Conservation (phyloP, 148 eudicot genomes). For the Chenopodium berlandieri region DNA sequence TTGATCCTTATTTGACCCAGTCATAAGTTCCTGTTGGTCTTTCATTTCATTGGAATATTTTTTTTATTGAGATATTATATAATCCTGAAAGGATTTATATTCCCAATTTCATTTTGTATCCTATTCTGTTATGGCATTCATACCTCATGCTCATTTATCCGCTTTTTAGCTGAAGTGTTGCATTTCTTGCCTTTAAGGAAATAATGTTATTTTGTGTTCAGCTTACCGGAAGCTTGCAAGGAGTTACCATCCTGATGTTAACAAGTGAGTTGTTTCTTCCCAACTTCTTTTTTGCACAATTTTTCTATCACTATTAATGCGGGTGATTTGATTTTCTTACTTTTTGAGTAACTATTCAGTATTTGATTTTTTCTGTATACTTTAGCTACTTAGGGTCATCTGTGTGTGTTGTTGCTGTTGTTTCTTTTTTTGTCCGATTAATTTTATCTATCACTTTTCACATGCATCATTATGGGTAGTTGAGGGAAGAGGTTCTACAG, state of each 20-base stretch:
- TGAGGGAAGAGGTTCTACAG: background rate
- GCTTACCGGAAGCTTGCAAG: constrained; percentile 98
- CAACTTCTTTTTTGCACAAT: background rate
- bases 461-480: background rate
- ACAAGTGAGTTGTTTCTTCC: constrained; percentile 59
- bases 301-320: background rate
- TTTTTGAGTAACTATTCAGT: background rate
- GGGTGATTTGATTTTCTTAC: background rate
- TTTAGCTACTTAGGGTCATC: background rate
- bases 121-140: background rate
- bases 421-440: background rate
- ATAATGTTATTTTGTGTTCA: constrained; percentile 33
- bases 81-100: background rate
- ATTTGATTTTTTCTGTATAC: background rate
- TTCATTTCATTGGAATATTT: background rate
- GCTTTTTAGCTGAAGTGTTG: background rate
- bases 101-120: background rate
- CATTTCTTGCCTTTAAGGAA: background rate
- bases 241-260: constrained; percentile 96
- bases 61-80: background rate
- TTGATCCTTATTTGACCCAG: constrained; percentile 1
- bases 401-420: background rate
- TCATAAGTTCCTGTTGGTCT: background rate
- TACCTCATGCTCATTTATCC: background rate
- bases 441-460: background rate